Percentiles rank a stretch among this genome's conserved stretches.
phyloP scores from a whole-genome alignment of 768 basidiomycete genomes.

The Sarcodon aspratus region DNA sequence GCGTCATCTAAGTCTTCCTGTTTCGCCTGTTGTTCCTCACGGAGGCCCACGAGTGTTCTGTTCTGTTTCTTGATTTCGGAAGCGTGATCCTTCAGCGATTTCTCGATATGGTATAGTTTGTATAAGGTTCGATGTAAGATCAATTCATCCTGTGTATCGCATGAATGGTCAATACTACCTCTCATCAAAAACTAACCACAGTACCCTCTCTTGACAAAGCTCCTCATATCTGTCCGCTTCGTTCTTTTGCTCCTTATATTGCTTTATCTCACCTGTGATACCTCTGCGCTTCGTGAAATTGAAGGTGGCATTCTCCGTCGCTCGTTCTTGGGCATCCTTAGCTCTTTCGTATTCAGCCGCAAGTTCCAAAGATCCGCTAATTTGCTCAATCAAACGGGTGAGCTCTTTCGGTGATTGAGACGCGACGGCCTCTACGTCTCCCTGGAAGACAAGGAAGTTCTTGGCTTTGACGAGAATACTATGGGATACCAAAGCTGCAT shows the following conservation, averaged over 20 bases:
- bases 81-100: conserved; percentile 65
- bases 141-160: conserved; percentile 52
- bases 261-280: conserved; percentile 90
- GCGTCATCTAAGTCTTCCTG: conserved; percentile 66
- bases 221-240: conserved; percentile 85
- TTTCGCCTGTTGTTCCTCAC: conserved; percentile 56
- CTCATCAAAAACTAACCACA: background rate
- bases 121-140: conserved; percentile 76
- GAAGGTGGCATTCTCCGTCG: conserved; percentile 89
- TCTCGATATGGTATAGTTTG: conserved; percentile 84
- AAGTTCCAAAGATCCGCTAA: conserved; percentile 88
- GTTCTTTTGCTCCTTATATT: conserved; percentile 93
- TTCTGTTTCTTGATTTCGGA: conserved; percentile 63
- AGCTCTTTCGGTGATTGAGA: conserved; percentile 89
- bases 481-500: conserved; percentile 73
- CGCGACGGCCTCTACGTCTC: conserved; percentile 96
- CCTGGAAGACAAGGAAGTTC: conserved; percentile 98
- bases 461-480: conserved; percentile 98
- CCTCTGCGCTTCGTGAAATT: conserved; percentile 92
- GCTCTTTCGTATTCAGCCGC: conserved; percentile 83
- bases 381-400: conserved; percentile 87
- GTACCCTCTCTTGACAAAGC: conserved; percentile 61
- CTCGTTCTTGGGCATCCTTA: conserved; percentile 76
- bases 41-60: conserved; percentile 53
- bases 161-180: background rate